Percentiles rank a stretch among this genome's conserved stretches.
These are phyloP conservation scores for Gossypium gossypioides DNA, from an alignment of 441 rosid genomes.

Conservation along the genomic window DNA sequence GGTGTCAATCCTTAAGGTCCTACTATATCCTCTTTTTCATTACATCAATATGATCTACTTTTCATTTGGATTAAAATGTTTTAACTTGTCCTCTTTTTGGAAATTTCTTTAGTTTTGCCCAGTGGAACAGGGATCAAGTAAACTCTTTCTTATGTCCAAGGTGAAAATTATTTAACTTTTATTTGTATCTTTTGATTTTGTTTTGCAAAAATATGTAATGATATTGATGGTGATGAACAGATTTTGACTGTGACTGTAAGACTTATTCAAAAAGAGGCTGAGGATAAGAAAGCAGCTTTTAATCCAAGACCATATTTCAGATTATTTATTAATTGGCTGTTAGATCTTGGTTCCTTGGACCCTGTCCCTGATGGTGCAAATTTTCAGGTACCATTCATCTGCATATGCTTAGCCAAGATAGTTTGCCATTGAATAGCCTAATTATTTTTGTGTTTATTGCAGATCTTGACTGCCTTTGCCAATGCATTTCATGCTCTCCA, in stretches of 20 bases:
- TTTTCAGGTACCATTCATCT: constrained; percentile 55
- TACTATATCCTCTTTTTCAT: constrained; percentile 2
- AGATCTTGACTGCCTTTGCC: constrained; percentile 83
- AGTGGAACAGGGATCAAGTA: constrained; percentile 69
- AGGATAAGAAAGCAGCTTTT: constrained; percentile 73
- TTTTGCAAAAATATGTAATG: neutral
- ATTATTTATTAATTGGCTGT: constrained; percentile 78
- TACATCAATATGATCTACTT: constrained; percentile 1
- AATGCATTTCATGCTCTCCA: constrained; percentile 80
- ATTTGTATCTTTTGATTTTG: neutral
- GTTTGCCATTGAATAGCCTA: constrained; percentile 11
- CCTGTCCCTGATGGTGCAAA: constrained; percentile 59
- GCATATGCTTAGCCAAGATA: neutral
- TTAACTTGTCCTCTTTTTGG: constrained; percentile 2
- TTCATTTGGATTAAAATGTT: constrained; percentile 10
- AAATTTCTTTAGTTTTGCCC: constrained; percentile 32
- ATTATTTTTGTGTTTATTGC: constrained; percentile 19
- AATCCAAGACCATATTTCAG: constrained; percentile 95
- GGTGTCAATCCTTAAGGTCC: constrained; percentile 64
- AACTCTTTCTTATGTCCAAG: constrained; percentile 59
- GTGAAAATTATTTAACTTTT: constrained; percentile 28
- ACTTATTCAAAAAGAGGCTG: constrained; percentile 76
- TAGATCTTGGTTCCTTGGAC: constrained; percentile 63
- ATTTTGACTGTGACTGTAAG: constrained; percentile 66
- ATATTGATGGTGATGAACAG: constrained; percentile 34